Evolutionary conservation across 2,329 filamentous ascomycete species (phyloP), one percentile per base, ranked within the genome.

Genomic region (Cladophialophora chaetospira): DNA sequence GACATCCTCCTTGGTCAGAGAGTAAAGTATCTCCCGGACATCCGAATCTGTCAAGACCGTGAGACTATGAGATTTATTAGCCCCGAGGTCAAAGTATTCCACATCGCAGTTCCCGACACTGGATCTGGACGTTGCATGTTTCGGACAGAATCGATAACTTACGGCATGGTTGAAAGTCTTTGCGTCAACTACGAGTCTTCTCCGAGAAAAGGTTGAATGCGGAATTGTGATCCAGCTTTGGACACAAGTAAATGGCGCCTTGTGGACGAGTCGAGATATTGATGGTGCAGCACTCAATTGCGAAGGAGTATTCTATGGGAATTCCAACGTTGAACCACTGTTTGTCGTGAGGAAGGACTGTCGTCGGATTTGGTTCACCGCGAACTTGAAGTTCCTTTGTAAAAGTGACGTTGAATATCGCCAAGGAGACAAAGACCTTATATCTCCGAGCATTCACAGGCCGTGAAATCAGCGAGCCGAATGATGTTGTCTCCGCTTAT

Each of bases 41-140:
- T 86, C 79, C 10, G 73, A 65, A 65, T 82, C 79, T 21, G 81
- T 78, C 26, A 87, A 77, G 31, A 87, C 73, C 0, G 82, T 86
- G 57, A 87, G 78, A 21, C 36, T 40, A 40, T 40, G 36, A 40
- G n/a, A 19, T 17, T 11, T 19, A 21, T 40, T 40, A 40, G 36
- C 17, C n/a, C n/a, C n/a, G n/a, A n/a, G n/a, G n/a, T n/a, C n/a
- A n/a, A n/a, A n/a, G n/a, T n/a, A n/a, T n/a, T n/a, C n/a, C n/a
- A n/a, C n/a, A n/a, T n/a, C n/a, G n/a, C n/a, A n/a, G n/a, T n/a
- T n/a, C n/a, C n/a, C n/a, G n/a, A n/a, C n/a, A n/a, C n/a, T n/a
- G n/a, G n/a, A n/a, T n/a, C n/a, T n/a, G n/a, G n/a, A n/a, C n/a
- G n/a, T n/a, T 40, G 36, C 6, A 40, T 40, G 15, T 40, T 19